Conservation (phyloP, 768 basidiomycete genomes). For the Psilocybe cubensis region DNA sequence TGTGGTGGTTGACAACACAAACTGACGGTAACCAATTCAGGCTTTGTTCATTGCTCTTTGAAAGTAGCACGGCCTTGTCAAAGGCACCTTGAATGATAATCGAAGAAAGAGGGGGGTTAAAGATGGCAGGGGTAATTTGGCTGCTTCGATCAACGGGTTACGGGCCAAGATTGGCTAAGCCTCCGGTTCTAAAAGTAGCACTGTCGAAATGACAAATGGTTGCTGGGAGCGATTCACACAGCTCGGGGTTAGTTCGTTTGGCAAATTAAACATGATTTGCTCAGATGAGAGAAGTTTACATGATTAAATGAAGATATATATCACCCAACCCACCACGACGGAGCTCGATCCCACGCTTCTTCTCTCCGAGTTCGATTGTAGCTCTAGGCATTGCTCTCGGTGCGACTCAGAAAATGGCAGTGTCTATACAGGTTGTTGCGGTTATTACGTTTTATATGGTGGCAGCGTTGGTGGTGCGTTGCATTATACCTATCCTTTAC, state of each 20-base stretch:
- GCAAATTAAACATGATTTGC: no score
- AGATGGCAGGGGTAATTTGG: neutral
- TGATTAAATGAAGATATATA: no score
- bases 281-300: no score
- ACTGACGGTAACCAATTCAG: neutral
- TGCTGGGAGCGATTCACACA: no score
- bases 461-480: slow-evolving; percentile 65
- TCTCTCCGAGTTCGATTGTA: no score
- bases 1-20: neutral
- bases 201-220: neutral
- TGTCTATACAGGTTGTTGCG: slow-evolving; percentile 28
- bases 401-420: slow-evolving; percentile 9
- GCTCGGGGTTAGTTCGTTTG: no score
- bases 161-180: neutral
- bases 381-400: no score
- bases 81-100: neutral
- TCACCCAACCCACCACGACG: no score
- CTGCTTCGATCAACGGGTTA: neutral
- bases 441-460: slow-evolving; percentile 68
- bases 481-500: neutral
- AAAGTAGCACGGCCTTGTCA: neutral
- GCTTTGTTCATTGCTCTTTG: neutral
- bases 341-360: no score
- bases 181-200: neutral
- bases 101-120: neutral